Percentiles rank a stretch among this genome's conserved stretches.
Evolutionary conservation across 2,329 filamentous ascomycete genomes (phyloP).

Genomic region (Didymellaceae sp.): DNA sequence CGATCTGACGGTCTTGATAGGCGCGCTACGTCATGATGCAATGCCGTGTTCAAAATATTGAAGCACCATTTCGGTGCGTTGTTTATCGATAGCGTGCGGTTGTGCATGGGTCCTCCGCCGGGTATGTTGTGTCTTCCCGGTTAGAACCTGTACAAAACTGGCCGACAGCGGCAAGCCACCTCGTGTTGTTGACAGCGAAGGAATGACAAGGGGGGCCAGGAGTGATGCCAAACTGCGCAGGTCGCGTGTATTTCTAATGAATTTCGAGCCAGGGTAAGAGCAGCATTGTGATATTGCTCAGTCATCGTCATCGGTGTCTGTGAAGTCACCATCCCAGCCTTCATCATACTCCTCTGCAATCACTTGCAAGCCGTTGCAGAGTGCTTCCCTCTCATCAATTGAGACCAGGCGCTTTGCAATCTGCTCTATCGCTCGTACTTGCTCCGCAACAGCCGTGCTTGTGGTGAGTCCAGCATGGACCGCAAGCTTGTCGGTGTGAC

Average conservation of each 20-base stretch:
- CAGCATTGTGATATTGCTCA: constrained; percentile 23
- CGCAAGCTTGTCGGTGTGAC: constrained; percentile 53
- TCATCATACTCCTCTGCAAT: constrained; percentile 89
- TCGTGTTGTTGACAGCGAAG: constrained; percentile 18
- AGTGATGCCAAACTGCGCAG: neutral
- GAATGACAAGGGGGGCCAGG: neutral
- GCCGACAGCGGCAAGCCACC: constrained; percentile 17
- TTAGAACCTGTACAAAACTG: constrained; percentile 15
- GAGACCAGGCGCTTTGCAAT: constrained; percentile 68
- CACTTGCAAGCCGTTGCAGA: constrained; percentile 81
- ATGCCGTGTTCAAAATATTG: constrained; percentile 24
- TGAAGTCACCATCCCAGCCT: constrained; percentile 76
- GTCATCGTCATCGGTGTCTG: constrained; percentile 70
- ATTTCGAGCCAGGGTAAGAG: neutral
- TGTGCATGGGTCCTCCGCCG: constrained; percentile 21
- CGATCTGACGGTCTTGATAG: neutral
- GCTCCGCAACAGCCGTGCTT: constrained; percentile 73
- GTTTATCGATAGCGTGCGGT: constrained; percentile 30
- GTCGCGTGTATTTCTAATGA: constrained; percentile 25
- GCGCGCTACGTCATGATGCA: constrained; percentile 18
- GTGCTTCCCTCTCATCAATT: constrained; percentile 79
- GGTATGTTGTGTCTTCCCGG: constrained; percentile 8
- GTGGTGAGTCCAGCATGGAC: constrained; percentile 68
- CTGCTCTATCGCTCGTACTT: constrained; percentile 70
- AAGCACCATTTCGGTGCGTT: constrained; percentile 19